A percentile compares a stretch with the other conserved stretches of the same genome.
phyloP scores from a whole-genome alignment of 2,329 filamentous ascomycete genomes.

The Talaromyces sp. region DNA sequence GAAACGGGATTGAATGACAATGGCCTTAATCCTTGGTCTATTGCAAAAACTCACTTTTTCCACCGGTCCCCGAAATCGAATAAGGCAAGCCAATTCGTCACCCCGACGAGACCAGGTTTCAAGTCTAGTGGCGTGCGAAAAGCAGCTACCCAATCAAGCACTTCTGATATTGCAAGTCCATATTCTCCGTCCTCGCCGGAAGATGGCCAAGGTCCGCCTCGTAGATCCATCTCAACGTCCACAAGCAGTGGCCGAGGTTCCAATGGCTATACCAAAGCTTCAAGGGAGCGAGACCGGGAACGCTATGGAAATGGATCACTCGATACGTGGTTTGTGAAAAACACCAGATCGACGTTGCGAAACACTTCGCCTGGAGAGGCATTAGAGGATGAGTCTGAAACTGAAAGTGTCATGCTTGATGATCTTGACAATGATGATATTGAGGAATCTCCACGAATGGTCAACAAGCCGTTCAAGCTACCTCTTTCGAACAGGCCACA shows the following conservation, averaged over 20 bases:
- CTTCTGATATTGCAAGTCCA: constrained; percentile 18
- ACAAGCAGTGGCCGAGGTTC: constrained; percentile 10
- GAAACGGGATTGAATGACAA: constrained; percentile 12
- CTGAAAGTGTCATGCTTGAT: constrained; percentile 21
- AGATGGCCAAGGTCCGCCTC: constrained; percentile 14
- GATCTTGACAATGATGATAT: constrained; percentile 4
- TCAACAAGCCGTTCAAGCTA: constrained; percentile 20
- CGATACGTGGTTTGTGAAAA: constrained; percentile 32
- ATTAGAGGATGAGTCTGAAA: not conserved
- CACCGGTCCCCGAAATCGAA: constrained; percentile 17
- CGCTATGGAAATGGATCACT: constrained; percentile 30
- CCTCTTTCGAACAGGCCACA: not conserved
- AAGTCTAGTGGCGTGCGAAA: not conserved
- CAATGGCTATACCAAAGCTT: constrained; percentile 13
- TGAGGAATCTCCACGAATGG: constrained; percentile 3
- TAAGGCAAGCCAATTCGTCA: constrained; percentile 23
- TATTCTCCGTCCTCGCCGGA: constrained; percentile 20
- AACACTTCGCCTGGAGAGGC: not conserved
- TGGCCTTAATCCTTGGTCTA: constrained; percentile 38
- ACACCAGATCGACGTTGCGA: constrained; percentile 4
- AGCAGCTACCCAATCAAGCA: constrained; percentile 7
- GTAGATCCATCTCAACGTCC: constrained; percentile 16
- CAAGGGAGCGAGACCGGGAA: constrained; percentile 26
- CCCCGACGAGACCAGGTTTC: constrained; percentile 18
- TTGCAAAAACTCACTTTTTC: constrained; percentile 34